These are phyloP conservation scores for Pyrrhoderma noxium DNA, from an alignment of 1,284 basidiomycete species.

Conservation along the genomic window DNA sequence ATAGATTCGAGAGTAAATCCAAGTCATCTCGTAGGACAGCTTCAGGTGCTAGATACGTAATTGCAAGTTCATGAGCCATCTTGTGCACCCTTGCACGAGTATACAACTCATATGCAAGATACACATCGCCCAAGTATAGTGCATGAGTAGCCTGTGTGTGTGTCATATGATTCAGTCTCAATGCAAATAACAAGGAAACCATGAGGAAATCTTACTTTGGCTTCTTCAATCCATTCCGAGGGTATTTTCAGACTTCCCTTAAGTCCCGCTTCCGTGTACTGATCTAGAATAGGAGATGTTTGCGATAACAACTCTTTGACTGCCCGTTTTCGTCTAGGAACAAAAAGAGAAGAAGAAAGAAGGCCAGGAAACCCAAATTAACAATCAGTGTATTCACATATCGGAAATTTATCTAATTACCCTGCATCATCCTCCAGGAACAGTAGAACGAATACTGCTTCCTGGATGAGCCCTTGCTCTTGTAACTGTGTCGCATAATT, in stretches of 20 bases:
- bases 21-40: conserved; percentile 79
- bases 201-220: conserved; percentile 49
- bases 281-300: conserved; percentile 60
- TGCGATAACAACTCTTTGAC: conserved; percentile 78
- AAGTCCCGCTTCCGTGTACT: conserved; percentile 68
- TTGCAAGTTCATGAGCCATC: conserved; percentile 76
- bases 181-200: conserved; percentile 11
- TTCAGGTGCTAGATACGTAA: conserved; percentile 84
- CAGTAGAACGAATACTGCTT: conserved; percentile 84
- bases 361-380: conserved; percentile 22
- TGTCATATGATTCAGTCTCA: conserved; percentile 1
- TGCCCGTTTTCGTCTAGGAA: conserved; percentile 61
- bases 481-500: conserved; percentile 89
- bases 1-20: conserved; percentile 65
- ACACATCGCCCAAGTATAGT: conserved; percentile 58
- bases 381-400: background rate
- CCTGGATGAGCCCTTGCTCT: conserved; percentile 71
- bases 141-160: conserved; percentile 66
- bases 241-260: conserved; percentile 77
- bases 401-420: conserved; percentile 38
- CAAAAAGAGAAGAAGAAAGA: background rate
- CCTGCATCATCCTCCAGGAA: conserved; percentile 77
- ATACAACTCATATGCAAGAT: conserved; percentile 73
- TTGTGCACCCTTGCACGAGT: conserved; percentile 64
- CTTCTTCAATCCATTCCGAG: conserved; percentile 79